Conservation (phyloP, 768 basidiomycete species). For the Lactarius sp. region DNA sequence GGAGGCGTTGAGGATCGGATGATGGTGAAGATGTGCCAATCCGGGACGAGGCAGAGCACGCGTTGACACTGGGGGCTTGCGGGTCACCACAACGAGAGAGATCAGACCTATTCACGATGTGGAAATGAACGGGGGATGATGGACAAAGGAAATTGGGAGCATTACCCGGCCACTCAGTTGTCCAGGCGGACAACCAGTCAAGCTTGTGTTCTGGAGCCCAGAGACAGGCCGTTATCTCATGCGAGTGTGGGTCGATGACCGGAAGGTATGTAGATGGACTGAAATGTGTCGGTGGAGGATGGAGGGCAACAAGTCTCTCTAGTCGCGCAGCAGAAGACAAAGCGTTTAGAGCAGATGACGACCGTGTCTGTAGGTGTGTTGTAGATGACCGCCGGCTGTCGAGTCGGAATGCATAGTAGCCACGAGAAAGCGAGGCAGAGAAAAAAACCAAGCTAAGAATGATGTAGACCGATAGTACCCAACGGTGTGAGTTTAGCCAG, state of each 20-base stretch:
- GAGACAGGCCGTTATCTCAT: conserved; percentile 43
- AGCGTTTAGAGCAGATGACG: conserved; percentile 12
- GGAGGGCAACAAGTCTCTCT: conserved; percentile 29
- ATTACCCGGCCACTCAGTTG: conserved; percentile 42
- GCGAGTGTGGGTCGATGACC: conserved; percentile 2
- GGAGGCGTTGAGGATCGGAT: conserved; percentile 16
- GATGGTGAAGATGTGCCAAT: conserved; percentile 3
- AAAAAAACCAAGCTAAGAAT: conserved; percentile 21
- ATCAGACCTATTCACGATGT: conserved; percentile 12
- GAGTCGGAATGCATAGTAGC: neutral
- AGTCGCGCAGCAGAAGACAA: conserved; percentile 11
- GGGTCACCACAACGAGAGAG: conserved; percentile 22
- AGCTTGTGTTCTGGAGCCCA: conserved; percentile 41
- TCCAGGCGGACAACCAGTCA: conserved; percentile 36
- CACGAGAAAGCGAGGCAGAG: conserved; percentile 20
- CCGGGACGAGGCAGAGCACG: neutral
- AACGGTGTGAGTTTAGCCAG: conserved; percentile 10
- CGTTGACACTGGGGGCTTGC: neutral
- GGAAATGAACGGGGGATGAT: neutral
- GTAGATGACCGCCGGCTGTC: neutral
- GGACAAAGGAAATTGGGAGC: neutral
- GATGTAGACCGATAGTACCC: conserved; percentile 21
- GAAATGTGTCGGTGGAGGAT: conserved; percentile 27
- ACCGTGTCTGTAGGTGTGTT: neutral
- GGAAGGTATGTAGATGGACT: conserved; percentile 26